Base-by-base conservation (phyloP, 192 early-diverging fungal species). In the Coemansia sp. region DNA sequence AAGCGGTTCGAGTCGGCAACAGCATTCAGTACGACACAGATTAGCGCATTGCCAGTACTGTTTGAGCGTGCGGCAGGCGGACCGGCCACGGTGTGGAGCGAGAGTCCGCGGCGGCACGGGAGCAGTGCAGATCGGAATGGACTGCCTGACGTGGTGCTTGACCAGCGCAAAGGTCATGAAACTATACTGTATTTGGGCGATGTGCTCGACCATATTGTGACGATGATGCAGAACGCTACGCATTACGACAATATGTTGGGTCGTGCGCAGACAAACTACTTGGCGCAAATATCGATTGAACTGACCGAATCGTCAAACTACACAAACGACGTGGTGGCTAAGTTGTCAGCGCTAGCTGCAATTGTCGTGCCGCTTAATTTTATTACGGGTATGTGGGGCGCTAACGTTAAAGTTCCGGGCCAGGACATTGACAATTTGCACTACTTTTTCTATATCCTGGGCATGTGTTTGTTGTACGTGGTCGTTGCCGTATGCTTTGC, bases 301-400 rank as follows among this genome's bases (percentile, higher is more conserved):
- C 82, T 91, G 59, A 89, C 88, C 3, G 83, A 84, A 53, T 83
- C 88, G 3, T 87, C 89, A 29, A 93, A 94, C 77, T 67, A 85
- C 17, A 96, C 94, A 5, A 95, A 93, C 58, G 90, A 91, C 43
- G 93, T 93, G 0, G 90, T 97, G 21, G 89, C 91, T 58, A 87
- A 89, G 61, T 85, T 98, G 71, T 95, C 94, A 1, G 90, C 92
- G 7, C 59, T 97, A 50, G 96, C 93, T 0, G 88, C 87, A 26
- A 91, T 98, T 39, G 72, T 98, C 16, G 85, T 98, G 23, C 96
- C 96, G 12, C 73, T 97, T 61, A 95, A 95, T 62, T 72, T 98
- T 59, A 84, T 96, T 25, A 94, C 95, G 0, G 94, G 92, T 17
- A 72, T 88, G 58, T 86, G 82, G 82, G 87, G 87, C 53, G 77